A percentile compares a stretch with the other conserved stretches of the same genome.
Conservation (phyloP, 208 protist species). For the Entamoeba invadens region DNA sequence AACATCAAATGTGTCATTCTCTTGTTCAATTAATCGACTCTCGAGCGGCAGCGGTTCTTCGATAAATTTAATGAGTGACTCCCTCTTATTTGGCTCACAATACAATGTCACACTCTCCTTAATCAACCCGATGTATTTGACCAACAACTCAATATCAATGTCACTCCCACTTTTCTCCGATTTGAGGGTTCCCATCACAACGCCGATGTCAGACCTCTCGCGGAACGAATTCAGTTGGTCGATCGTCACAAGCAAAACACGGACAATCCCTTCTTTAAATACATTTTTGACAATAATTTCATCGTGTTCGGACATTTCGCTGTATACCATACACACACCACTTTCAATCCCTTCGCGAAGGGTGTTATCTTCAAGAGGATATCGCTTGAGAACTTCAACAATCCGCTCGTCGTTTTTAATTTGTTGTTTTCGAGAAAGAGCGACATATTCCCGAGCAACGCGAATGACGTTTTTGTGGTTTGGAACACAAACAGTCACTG, state of each 20-base stretch:
- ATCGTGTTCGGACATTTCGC: neutral
- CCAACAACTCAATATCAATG: slow-evolving; percentile 70
- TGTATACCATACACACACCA: neutral
- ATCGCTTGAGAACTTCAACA: neutral
- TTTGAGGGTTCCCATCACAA: neutral
- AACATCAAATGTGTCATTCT: slow-evolving; percentile 16
- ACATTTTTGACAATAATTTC: neutral
- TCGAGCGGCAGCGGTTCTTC: slow-evolving; percentile 97
- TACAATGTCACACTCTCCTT: slow-evolving; percentile 20
- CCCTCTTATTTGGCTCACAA: neutral
- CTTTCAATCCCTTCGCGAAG: neutral
- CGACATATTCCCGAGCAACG: neutral
- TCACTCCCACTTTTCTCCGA: neutral
- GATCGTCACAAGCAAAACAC: neutral
- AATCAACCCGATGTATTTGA: slow-evolving; percentile 82
- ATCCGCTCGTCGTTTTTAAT: neutral
- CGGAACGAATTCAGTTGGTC: neutral
- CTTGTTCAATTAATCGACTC: slow-evolving; percentile 67
- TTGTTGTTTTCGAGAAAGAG: neutral
- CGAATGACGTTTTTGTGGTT: neutral
- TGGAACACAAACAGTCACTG: neutral
- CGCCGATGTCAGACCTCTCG: neutral
- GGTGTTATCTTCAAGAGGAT: neutral
- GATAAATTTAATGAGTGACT: slow-evolving; percentile 48
- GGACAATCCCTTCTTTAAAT: neutral